Evolutionary conservation across 2,329 filamentous ascomycete species (phyloP).

Genomic region (Incumbomyces lentus): DNA sequence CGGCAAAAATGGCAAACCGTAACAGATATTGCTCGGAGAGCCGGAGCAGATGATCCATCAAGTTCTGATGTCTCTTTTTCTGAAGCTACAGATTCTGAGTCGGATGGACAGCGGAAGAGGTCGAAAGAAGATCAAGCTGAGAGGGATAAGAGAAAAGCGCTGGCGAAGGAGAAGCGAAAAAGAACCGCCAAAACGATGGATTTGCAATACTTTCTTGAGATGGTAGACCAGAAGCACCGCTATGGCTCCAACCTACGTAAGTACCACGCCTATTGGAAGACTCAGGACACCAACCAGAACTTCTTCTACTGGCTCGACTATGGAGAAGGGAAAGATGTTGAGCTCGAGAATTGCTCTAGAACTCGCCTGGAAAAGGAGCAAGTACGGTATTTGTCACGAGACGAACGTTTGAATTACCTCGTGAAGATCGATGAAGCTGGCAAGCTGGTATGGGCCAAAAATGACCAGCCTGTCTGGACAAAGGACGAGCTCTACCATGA

Average conservation of each 20-base stretch:
- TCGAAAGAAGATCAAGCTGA: slow-evolving; percentile 22
- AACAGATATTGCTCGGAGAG: slow-evolving; percentile 59
- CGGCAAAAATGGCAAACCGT: slow-evolving; percentile 66
- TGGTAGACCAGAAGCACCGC: slow-evolving; percentile 77
- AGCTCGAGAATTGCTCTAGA: slow-evolving; percentile 62
- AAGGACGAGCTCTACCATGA: slow-evolving; percentile 47
- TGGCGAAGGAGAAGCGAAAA: slow-evolving; percentile 48
- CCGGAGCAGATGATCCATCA: slow-evolving; percentile 53
- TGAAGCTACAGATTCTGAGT: slow-evolving; percentile 36
- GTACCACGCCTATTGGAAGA: slow-evolving; percentile 81
- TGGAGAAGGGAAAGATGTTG: slow-evolving; percentile 61
- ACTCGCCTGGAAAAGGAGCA: slow-evolving; percentile 66
- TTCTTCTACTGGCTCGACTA: slow-evolving; percentile 92
- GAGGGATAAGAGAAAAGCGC: slow-evolving; percentile 30
- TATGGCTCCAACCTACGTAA: slow-evolving; percentile 73
- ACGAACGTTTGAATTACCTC: slow-evolving; percentile 72
- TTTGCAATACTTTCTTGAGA: slow-evolving; percentile 72
- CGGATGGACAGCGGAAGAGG: slow-evolving; percentile 25
- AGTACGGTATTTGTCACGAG: slow-evolving; percentile 71
- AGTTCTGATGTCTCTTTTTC: slow-evolving; percentile 22
- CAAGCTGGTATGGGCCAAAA: slow-evolving; percentile 77
- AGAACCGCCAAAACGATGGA: slow-evolving; percentile 70
- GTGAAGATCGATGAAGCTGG: slow-evolving; percentile 66
- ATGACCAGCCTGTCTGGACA: slow-evolving; percentile 66
- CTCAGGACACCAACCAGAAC: slow-evolving; percentile 64